Evolutionary conservation across 257 asterid species (phyloP), one percentile per base, ranked within the genome.

Genomic region (Fraxinus cuspidata): DNA sequence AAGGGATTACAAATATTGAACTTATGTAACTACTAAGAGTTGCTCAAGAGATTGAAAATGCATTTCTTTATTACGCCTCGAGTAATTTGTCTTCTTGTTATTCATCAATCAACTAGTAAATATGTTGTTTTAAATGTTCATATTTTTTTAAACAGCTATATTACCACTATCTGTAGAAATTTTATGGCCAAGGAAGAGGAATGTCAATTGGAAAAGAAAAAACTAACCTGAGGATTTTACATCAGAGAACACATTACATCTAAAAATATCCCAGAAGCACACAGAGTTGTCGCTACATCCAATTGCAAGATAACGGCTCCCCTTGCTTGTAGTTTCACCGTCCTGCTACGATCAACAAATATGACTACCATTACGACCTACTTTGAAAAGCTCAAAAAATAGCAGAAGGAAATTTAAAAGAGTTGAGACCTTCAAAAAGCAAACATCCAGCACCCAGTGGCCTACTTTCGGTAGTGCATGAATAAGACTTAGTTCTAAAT

Each of bases 381-480:
- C 42, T 29, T 63, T 53, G 32, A 3, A 51, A 60, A 76, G 21
- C 42, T 35, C 47, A 6, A 28, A 58, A 38, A 74, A 65, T 18
- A 25, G 35, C 25, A 4, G 38, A 12, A 60, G 35, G 29, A 64
- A 42, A 15, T 34, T 3, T 8, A 73, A 70, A 58, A 28, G 34
- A 72, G 19, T 47, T 25, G 18, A 73, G 65, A 94, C 98, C 96
- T 87, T 85, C 70, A 93, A 71, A 87, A 91, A 91, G 83, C 87
- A 87, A 83, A 90, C 91, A 75, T 95, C 99, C 86, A 95, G 80
- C 70, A 95, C 89, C 99, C 99, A 95, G 79, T 95, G 98, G 66
- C 82, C 75, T 71, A 93, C 85, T 66, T 83, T 91, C 0, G 98
- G 97, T 60, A 95, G 83, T 51, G 91, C 71, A 75, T 84, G 89